Evolutionary conservation across 305 asterid genomes (phyloP), one percentile per base, ranked within the genome.

Genomic region (Fraxinus paxiana): DNA sequence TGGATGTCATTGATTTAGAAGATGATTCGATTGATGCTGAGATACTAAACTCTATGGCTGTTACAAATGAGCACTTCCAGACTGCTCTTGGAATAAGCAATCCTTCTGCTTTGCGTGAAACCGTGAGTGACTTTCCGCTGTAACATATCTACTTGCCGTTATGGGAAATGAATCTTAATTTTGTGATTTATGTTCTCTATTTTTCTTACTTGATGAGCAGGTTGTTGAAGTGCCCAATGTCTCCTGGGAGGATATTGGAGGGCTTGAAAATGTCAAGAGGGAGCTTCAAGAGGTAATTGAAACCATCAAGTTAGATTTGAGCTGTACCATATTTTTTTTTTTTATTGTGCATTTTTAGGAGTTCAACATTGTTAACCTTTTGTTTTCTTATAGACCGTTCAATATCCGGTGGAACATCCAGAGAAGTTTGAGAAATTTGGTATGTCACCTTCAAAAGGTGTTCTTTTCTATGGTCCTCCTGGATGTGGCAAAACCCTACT

Each of bases 141-240:
- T 22, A 61, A 6, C 71, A 7, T n/a, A 30, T 33, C 59, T 76
- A 75, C 76, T n/a, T 72, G 71, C 41, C 5, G 1, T 34, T 75
- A 38, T 15, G 38, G 24, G 34, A 1, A 76, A 37, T 77, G 72
- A 41, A 48, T 73, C 2, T 73, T 76, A 15, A 20, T 70, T 34
- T 26, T 43, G 54, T 67, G 31, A 41, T 30, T 18, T 31, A 12
- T 51, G 3, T 18, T 85, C 15, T 26, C 48, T 37, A 48, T 70
- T 79, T 76, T 56, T 48, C 22, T 72, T 71, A 61, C 70, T 56
- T 81, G 31, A 18, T 73, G 67, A 82, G 56, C 80, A 89, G 92
- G 92, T 90, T 74, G 94, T 90, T 80, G 92, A 90, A 82, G 94
- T 90, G 79, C 92, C 94, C 24, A 89, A 90, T 56, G 89, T 88